phyloP scores from a whole-genome alignment of 148 eudicot species.

The Diospyros lotus region DNA sequence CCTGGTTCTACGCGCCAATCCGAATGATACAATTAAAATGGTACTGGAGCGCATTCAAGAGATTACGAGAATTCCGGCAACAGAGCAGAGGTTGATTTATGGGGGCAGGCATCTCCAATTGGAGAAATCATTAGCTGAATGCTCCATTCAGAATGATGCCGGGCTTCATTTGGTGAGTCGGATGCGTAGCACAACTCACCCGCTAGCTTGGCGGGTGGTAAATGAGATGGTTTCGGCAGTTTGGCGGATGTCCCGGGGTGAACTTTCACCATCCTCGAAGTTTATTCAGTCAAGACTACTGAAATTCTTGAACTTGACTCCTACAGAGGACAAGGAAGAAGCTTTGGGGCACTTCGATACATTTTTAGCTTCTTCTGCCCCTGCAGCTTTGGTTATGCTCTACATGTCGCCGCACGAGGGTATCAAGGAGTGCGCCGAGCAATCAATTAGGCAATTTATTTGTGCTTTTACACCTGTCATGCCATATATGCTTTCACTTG shows the following conservation, averaged over 20 bases:
- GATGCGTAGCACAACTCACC: slow-evolving; percentile 63
- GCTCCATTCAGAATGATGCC: slow-evolving; percentile 42
- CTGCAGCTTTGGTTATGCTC: slow-evolving; percentile 54
- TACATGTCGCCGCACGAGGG: slow-evolving; percentile 35
- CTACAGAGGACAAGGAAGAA: slow-evolving; percentile 2
- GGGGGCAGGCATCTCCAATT: slow-evolving; percentile 56
- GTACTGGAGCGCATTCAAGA: slow-evolving; percentile 36
- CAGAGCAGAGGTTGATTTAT: slow-evolving; percentile 53
- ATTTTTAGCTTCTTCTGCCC: slow-evolving; percentile 44
- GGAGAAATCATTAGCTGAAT: slow-evolving; percentile 53
- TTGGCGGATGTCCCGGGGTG: slow-evolving; percentile 28
- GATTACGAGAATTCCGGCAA: slow-evolving; percentile 43
- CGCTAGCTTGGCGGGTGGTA: slow-evolving; percentile 46
- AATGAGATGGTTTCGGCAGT: slow-evolving; percentile 38
- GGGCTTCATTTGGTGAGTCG: slow-evolving; percentile 49
- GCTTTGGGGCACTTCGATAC: slow-evolving; percentile 25
- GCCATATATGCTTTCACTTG: slow-evolving; percentile 8
- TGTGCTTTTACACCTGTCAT: slow-evolving; percentile 10
- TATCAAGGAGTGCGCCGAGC: slow-evolving; percentile 38
- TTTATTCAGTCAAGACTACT: neutral
- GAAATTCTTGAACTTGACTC: slow-evolving; percentile 17
- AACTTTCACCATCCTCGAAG: neutral
- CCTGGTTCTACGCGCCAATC: slow-evolving; percentile 37
- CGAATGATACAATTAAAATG: slow-evolving; percentile 38
- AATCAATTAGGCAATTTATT: slow-evolving; percentile 43